A percentile compares a stretch with the other conserved stretches of the same genome.
Conservation (phyloP, 495 filamentous ascomycete species). For the Aspergillus saccharolyticus region DNA sequence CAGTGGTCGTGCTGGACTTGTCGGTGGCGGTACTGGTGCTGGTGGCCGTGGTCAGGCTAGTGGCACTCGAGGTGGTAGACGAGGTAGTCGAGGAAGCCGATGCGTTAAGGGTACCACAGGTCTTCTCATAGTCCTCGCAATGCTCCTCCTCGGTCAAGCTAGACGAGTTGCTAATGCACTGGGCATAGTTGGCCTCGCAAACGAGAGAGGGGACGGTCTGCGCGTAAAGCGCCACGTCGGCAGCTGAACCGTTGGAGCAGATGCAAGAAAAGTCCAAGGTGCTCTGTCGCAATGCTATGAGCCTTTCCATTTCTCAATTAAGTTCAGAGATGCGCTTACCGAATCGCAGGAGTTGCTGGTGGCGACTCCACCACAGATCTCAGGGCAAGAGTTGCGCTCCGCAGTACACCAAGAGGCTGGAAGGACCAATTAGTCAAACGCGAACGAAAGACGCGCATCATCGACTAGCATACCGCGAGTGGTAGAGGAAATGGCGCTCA, state of each 20-base stretch:
- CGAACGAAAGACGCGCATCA: background rate
- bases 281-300: conserved; percentile 17
- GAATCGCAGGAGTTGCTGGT: conserved; percentile 38
- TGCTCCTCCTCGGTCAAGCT: conserved; percentile 39
- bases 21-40: conserved; percentile 16
- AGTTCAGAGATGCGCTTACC: conserved; percentile 30
- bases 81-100: conserved; percentile 24
- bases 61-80: conserved; percentile 27
- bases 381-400: conserved; percentile 43
- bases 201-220: conserved; percentile 54
- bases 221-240: conserved; percentile 48
- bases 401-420: conserved; percentile 45
- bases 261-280: conserved; percentile 49
- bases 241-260: conserved; percentile 47
- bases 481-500: conserved; percentile 24
- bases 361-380: conserved; percentile 39
- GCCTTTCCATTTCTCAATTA: background rate
- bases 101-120: conserved; percentile 48
- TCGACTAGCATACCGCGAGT: conserved; percentile 24
- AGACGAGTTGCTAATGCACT: conserved; percentile 48
- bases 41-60: conserved; percentile 30
- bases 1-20: conserved; percentile 23
- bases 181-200: conserved; percentile 44
- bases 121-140: conserved; percentile 34
- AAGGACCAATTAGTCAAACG: background rate